Percentiles rank a stretch among this genome's conserved stretches.
phyloP scores from a whole-genome alignment of 2,329 filamentous ascomycete genomes.

The Cladorrhinum sp. region DNA sequence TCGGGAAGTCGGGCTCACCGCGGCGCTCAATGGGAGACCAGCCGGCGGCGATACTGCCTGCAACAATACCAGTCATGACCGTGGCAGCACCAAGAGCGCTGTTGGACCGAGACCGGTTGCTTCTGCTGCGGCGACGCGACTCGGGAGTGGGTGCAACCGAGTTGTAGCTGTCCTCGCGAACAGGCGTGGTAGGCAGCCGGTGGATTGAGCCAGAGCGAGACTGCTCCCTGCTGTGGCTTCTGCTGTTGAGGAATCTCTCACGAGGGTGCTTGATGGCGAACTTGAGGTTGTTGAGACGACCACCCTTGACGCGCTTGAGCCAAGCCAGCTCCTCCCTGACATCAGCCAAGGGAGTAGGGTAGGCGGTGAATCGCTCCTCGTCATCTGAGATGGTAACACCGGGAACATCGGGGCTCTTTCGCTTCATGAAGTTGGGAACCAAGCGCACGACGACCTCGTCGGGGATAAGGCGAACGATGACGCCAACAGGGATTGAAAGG shows the following conservation, averaged over 20 bases:
- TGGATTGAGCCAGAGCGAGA: slow-evolving; percentile 61
- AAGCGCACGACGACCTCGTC: slow-evolving; percentile 60
- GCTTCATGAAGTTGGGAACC: slow-evolving; percentile 53
- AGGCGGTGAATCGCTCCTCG: slow-evolving; percentile 59
- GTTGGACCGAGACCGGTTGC: slow-evolving; percentile 62
- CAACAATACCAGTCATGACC: slow-evolving; percentile 81
- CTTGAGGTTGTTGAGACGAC: slow-evolving; percentile 75
- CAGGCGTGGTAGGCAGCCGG: slow-evolving; percentile 58
- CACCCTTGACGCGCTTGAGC: slow-evolving; percentile 76
- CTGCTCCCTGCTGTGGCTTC: slow-evolving; percentile 60
- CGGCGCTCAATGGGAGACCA: slow-evolving; percentile 68
- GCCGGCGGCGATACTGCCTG: slow-evolving; percentile 69
- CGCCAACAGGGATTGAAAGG: slow-evolving; percentile 80
- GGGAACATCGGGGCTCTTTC: slow-evolving; percentile 43
- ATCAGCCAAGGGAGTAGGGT: slow-evolving; percentile 69
- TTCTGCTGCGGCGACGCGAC: slow-evolving; percentile 63
- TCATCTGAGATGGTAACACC: slow-evolving; percentile 63
- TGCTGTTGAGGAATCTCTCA: slow-evolving; percentile 61
- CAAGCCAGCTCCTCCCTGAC: slow-evolving; percentile 79
- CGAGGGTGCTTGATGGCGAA: slow-evolving; percentile 74
- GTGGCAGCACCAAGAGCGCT: slow-evolving; percentile 71
- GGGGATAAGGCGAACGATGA: slow-evolving; percentile 77
- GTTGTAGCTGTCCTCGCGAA: slow-evolving; percentile 51
- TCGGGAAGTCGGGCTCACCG: slow-evolving; percentile 36
- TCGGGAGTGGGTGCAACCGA: slow-evolving; percentile 51